Evolutionary conservation across 495 filamentous ascomycete species (phyloP).

Genomic region (Mytilinidion resinicola): DNA sequence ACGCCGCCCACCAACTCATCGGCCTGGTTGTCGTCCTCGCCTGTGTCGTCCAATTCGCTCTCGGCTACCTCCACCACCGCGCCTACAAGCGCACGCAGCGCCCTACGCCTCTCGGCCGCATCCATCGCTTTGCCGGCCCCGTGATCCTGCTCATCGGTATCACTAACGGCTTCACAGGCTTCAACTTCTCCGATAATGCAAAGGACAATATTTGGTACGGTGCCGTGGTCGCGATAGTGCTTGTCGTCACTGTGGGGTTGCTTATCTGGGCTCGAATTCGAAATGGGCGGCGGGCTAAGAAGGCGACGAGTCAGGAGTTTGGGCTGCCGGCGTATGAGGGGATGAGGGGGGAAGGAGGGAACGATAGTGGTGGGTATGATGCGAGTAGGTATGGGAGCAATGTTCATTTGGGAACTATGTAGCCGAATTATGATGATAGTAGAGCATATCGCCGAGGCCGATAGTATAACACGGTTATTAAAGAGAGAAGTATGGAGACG

Average conservation of each 20-base stretch:
- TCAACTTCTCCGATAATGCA: slow-evolving; percentile 25
- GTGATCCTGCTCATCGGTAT: slow-evolving; percentile 46
- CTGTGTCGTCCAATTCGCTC: slow-evolving; percentile 43
- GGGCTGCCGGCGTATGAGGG: slow-evolving; percentile 4
- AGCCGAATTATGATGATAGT: too few relatives aligned
- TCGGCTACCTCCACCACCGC: slow-evolving; percentile 45
- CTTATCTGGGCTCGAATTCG: slow-evolving; percentile 9
- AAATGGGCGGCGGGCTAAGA: background rate
- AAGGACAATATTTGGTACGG: slow-evolving; percentile 19
- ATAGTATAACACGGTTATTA: too few relatives aligned
- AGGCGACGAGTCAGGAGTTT: background rate
- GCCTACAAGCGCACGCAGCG: slow-evolving; percentile 42
- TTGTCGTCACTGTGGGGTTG: background rate
- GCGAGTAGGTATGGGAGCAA: too few relatives aligned
- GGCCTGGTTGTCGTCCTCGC: slow-evolving; percentile 48
- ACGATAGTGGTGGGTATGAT: too few relatives aligned
- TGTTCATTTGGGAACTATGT: too few relatives aligned
- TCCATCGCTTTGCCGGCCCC: slow-evolving; percentile 48
- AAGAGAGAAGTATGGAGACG: too few relatives aligned
- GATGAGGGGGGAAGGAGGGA: background rate
- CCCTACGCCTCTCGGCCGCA: slow-evolving; percentile 41
- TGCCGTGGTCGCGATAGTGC: slow-evolving; percentile 11
- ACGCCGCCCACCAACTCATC: slow-evolving; percentile 53
- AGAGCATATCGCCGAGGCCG: too few relatives aligned
- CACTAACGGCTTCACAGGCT: slow-evolving; percentile 44